Evolutionary conservation across 768 basidiomycete genomes (phyloP).

Genomic region (Tremella yokohamensis): DNA sequence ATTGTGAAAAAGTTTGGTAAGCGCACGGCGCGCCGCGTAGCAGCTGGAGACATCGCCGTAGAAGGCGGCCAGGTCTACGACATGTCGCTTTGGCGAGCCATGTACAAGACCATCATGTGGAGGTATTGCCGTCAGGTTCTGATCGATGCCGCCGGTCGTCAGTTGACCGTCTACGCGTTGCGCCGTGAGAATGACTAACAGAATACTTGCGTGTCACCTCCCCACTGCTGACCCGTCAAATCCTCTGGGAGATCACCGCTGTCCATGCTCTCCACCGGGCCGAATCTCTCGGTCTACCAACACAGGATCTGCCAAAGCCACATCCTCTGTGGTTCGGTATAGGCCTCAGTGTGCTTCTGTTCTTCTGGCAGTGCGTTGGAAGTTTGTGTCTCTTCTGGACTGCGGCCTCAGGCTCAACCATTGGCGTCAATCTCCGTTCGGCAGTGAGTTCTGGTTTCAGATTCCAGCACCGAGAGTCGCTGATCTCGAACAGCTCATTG

Average conservation of each 20-base stretch:
- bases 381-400: conserved; percentile 1
- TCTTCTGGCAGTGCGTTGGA: neutral
- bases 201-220: conserved; percentile 13
- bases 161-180: conserved; percentile 5
- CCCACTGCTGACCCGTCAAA: conserved; percentile 19
- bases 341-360: neutral
- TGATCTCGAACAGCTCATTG: conserved; percentile 42
- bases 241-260: conserved; percentile 9
- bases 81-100: conserved; percentile 30
- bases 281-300: too few relatives aligned
- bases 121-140: conserved; percentile 20
- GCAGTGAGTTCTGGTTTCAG: conserved; percentile 2
- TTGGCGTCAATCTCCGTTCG: conserved; percentile 15
- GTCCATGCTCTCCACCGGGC: neutral
- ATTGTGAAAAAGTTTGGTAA: conserved; percentile 14
- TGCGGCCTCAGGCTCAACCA: conserved; percentile 3
- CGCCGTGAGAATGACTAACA: conserved; percentile 1
- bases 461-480: neutral
- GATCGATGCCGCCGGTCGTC: neutral
- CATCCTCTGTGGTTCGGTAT: neutral
- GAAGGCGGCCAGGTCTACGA: conserved; percentile 39
- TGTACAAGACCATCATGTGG: conserved; percentile 17
- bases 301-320: neutral
- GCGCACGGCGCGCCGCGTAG: conserved; percentile 31
- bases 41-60: conserved; percentile 19